phyloP scores from a whole-genome alignment of 768 basidiomycete species.

The Fomitopsis pulvina region DNA sequence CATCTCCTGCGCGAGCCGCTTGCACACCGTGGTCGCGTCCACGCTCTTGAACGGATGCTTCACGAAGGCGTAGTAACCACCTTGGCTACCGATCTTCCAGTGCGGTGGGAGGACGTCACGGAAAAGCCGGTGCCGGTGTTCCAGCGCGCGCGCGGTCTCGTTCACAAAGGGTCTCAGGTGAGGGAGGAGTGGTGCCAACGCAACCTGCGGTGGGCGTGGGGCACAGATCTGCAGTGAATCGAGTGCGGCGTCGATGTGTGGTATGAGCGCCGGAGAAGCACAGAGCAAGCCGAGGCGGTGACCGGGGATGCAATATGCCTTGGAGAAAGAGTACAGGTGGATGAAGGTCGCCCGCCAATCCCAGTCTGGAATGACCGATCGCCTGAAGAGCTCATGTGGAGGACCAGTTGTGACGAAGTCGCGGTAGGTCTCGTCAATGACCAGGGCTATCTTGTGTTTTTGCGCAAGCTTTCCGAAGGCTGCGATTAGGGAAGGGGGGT shows the following conservation, averaged over 20 bases:
- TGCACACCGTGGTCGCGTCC: slow-evolving; percentile 46
- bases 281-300: slow-evolving; percentile 72
- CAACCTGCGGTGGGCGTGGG: slow-evolving; percentile 65
- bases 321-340: slow-evolving; percentile 76
- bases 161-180: slow-evolving; percentile 46
- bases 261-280: slow-evolving; percentile 49
- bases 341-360: slow-evolving; percentile 59
- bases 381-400: slow-evolving; percentile 54
- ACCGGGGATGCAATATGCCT: slow-evolving; percentile 75
- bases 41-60: slow-evolving; percentile 49
- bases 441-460: slow-evolving; percentile 49
- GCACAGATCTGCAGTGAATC: slow-evolving; percentile 81
- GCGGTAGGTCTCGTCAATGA: slow-evolving; percentile 87
- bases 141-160: slow-evolving; percentile 41
- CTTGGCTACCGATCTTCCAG: slow-evolving; percentile 61
- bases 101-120: slow-evolving; percentile 34
- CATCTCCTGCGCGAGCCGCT: slow-evolving; percentile 48
- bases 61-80: slow-evolving; percentile 79
- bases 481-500: slow-evolving; percentile 47
- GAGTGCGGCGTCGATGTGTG: slow-evolving; percentile 50
- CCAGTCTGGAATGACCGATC: slow-evolving; percentile 16
- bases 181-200: slow-evolving; percentile 49
- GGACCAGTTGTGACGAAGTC: slow-evolving; percentile 51
- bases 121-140: slow-evolving; percentile 53
- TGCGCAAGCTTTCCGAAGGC: slow-evolving; percentile 56